Evolutionary conservation across 768 basidiomycete genomes (phyloP).

Genomic region (Hericium coralloides): DNA sequence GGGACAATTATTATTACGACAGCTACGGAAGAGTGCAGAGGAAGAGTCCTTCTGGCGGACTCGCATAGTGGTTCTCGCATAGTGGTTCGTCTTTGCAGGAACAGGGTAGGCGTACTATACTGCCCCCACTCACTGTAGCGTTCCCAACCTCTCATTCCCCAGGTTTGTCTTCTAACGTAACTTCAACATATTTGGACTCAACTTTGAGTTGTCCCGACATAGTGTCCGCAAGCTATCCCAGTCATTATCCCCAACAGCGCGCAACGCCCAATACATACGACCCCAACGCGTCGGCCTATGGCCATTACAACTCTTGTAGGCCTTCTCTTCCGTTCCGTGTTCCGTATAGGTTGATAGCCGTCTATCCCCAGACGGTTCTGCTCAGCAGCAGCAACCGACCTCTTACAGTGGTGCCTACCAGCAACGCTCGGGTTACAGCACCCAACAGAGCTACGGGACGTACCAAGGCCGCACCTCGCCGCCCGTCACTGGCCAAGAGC

Average conservation of each 20-base stretch:
- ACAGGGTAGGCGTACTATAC: slow-evolving; percentile 14
- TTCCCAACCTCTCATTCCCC: slow-evolving; percentile 11
- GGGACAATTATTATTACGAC: slow-evolving; percentile 8
- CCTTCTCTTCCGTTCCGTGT: not conserved
- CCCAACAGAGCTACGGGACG: not conserved
- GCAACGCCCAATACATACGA: slow-evolving; percentile 5
- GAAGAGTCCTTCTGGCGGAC: slow-evolving; percentile 2
- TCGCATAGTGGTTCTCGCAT: slow-evolving; percentile 13
- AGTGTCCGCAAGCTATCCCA: slow-evolving; percentile 6
- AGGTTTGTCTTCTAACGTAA: slow-evolving; percentile 12
- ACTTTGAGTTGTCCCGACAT: slow-evolving; percentile 1
- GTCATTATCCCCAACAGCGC: slow-evolving; percentile 6
- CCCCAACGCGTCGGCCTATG: slow-evolving; percentile 3
- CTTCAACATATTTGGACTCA: slow-evolving; percentile 10
- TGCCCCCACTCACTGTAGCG: slow-evolving; percentile 13
- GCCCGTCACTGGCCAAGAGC: not conserved
- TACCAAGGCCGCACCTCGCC: slow-evolving; percentile 7
- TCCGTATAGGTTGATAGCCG: no score
- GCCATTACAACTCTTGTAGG: not conserved
- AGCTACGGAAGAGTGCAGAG: slow-evolving; percentile 7
- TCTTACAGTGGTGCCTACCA: slow-evolving; percentile 1
- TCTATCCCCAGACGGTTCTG: not conserved
- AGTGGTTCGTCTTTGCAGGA: slow-evolving; percentile 10
- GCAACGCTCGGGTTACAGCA: slow-evolving; percentile 3
- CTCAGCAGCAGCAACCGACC: slow-evolving; percentile 3